Base-by-base conservation (phyloP, 306 rosid species). In the Fagus crenata region DNA sequence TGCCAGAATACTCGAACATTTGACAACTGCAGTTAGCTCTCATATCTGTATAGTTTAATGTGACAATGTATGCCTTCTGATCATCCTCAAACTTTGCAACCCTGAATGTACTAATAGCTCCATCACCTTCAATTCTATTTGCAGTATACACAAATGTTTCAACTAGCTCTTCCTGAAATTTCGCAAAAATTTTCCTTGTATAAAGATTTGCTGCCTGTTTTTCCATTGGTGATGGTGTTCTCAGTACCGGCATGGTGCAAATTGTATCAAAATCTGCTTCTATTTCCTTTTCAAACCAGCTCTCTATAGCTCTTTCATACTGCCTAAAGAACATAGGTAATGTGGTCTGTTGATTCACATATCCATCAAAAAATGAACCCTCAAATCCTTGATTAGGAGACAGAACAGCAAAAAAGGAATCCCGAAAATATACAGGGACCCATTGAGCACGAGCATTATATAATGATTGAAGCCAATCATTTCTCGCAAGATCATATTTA, bases 161-260 rank as follows among this genome's bases (percentile, higher is more conserved):
- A 74, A 93, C 98, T 69, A 93, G 90, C 84, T 93, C 98, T 70
- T 93, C 98, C 75, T 93, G 97, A 84, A 93, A 93, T 82, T 91
- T 87, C 2, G 90, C 79, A 84, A 93, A 93, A 68, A 93, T 76
- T 77, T 86, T 93, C 81, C 93, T 88, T 9, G 98, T 93, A 82
- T 89, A 93, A 58, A 88, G 96, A 85, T 85, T 82, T 69, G 98
- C 97, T 71, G 91, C 97, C 83, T 93, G 98, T 77, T 93, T 88
- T 81, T 93, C 98, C 98, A 93, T 93, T 43, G 98, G 98, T 37
- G 98, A 93, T 71, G 98, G 97, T 49, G 98, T 93, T 82, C 89
- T 91, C 84, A 93, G 80, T 35, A 88, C 81, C 14, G 97, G 97
- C 4, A 84, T 80, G 31, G 91, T 89, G 87, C 92, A 85, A 70